These are phyloP conservation scores for Aspergillus sp. DNA, from an alignment of 2,329 filamentous ascomycete species.

Conservation along the genomic window DNA sequence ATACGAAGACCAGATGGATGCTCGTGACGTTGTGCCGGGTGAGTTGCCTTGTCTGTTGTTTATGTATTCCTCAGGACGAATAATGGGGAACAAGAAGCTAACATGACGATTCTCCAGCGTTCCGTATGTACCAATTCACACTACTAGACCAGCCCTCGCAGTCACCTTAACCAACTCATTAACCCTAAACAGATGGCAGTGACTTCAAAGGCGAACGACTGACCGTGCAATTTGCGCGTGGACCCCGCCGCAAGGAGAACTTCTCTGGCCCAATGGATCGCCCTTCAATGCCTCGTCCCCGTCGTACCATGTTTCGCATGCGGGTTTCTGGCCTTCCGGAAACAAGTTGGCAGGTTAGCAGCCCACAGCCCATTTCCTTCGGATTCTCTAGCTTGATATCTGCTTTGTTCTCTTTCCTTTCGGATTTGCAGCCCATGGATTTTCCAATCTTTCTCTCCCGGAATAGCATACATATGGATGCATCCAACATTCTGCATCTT, in stretches of 20 bases:
- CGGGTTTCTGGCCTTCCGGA: conserved; percentile 95
- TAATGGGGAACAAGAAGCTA: conserved; percentile 11
- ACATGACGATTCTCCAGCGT: conserved; percentile 36
- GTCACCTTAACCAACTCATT: conserved; percentile 15
- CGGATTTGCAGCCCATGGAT: not conserved
- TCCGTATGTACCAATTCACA: conserved; percentile 51
- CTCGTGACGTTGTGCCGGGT: conserved; percentile 97
- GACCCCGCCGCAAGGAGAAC: conserved; percentile 62
- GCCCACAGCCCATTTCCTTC: conserved; percentile 23
- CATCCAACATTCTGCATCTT: too few relatives aligned
- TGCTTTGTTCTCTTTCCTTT: conserved; percentile 10
- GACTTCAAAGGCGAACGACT: conserved; percentile 97
- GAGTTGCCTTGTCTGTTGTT: conserved; percentile 34
- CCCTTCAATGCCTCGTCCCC: conserved; percentile 63
- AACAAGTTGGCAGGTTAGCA: conserved; percentile 99
- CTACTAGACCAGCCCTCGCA: too few relatives aligned
- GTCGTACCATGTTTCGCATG: conserved; percentile 94
- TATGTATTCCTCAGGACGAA: not conserved
- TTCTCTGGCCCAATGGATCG: conserved; percentile 54
- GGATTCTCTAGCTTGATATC: conserved; percentile 16
- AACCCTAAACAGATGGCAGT: conserved; percentile 64
- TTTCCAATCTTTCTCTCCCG: not conserved
- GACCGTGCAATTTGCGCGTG: conserved; percentile 95
- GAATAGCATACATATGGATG: too few relatives aligned
- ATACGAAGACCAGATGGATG: conserved; percentile 97